Evolutionary conservation across 257 asterid species (phyloP), one percentile per base, ranked within the genome.

Genomic region (Solanum peruvianum): DNA sequence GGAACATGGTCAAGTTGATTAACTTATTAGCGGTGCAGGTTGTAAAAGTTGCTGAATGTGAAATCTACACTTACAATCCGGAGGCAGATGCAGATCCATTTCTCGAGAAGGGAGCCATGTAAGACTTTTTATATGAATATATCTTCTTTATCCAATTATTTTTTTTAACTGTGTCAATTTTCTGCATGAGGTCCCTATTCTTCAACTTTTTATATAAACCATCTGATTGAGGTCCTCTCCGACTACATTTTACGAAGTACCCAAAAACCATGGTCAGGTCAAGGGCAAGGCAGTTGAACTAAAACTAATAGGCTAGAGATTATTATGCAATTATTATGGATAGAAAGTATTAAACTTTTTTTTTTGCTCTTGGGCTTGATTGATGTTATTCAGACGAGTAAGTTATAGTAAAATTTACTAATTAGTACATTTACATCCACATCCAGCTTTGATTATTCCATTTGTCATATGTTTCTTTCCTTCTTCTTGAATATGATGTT

Each of bases 61-160:
- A 97, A 84, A 92, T 97, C 88, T 97, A 95, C 91, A 92, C 98
- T 87, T 97, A 93, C 95, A 95, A 89, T 89, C 98, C 98, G 0
- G 95, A 93, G 87, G 94, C 98, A 49, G 99, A 96, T 82, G 98
- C 95, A 44, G 98, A 97, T 85, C 99, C 99, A 2, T 93, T 93
- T 71, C 93, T 91, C 11, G 98, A 97, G 90, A 92, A 89, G 89
- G 98, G 98, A 92, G 93, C 98, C 92, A 96, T 97, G 99, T 97
- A 88, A 93, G 91, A 69, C 72, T 88, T 64, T 73, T 82, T 77
- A 41, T 44, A 58, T 9, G 77, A 33, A 69, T 45, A n/a, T 18
- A 47, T 76, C 84, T 64, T 62, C n/a, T 86, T 58, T 14, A 33
- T 31, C 9, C 87, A 49, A 7, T 5, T 6, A 11, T 58, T 72